phyloP scores from a whole-genome alignment of 2,329 filamentous ascomycete genomes.

The Nothopassalora personata region DNA sequence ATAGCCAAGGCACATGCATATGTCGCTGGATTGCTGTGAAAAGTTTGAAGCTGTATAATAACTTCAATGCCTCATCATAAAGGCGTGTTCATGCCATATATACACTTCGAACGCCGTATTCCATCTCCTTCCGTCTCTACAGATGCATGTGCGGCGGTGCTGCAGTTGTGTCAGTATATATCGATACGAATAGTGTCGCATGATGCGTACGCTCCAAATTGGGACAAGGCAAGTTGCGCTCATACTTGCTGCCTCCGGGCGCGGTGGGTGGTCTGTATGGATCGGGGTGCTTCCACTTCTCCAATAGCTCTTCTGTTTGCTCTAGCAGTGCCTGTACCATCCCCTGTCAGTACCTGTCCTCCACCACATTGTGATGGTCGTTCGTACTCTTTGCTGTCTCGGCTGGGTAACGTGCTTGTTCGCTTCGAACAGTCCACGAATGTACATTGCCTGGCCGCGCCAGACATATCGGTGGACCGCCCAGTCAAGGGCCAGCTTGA shows the following conservation, averaged over 20 bases:
- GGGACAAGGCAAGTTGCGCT: constrained; percentile 80
- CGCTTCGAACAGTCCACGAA: constrained; percentile 89
- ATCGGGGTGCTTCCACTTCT: constrained; percentile 97
- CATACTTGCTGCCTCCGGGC: constrained; percentile 94
- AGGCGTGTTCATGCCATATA: neutral
- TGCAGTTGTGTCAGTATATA: constrained; percentile 23
- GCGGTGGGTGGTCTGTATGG: constrained; percentile 85
- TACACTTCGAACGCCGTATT: constrained; percentile 1
- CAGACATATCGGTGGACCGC: constrained; percentile 86
- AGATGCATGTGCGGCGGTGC: constrained; percentile 49
- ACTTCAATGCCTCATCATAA: neutral
- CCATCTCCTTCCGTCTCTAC: constrained; percentile 25
- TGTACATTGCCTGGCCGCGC: constrained; percentile 94
- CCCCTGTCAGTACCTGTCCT: neutral
- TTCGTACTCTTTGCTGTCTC: constrained; percentile 72
- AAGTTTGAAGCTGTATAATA: neutral
- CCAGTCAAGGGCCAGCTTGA: constrained; percentile 95
- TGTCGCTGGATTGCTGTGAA: neutral
- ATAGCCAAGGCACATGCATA: neutral
- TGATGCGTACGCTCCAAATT: constrained; percentile 69
- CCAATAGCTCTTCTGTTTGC: constrained; percentile 81
- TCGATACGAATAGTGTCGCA: neutral
- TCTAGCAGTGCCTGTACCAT: constrained; percentile 65
- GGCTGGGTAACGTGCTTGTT: constrained; percentile 82
- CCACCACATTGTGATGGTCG: neutral